Evolutionary conservation across 371 early-diverging fungal species (phyloP), one percentile per base, ranked within the genome.

Genomic region (Mucor sp.): DNA sequence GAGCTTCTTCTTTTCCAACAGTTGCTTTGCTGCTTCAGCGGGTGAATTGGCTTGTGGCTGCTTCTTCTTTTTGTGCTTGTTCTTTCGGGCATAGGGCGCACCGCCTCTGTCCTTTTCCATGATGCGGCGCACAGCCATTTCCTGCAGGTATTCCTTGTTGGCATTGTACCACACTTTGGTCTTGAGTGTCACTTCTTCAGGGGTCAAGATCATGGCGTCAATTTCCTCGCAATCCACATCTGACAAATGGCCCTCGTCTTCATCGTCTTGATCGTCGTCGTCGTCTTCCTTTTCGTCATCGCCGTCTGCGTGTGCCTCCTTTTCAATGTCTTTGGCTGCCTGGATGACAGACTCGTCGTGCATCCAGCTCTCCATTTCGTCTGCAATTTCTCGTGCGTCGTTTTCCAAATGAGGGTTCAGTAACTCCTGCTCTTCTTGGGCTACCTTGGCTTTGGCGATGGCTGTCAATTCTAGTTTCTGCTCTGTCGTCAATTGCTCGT

Each of bases 211-310:
- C 64, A 89, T 83, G 30, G 81, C 83, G 14, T 84, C 85, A 44
- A 95, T 85, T 76, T 95, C 95, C 19, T 91, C 91, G 70, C 93
- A 93, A 67, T 93, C 94, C 27, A 92, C 77, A 58, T 92, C 92
- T 1, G 87, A 81, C 63, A 91, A 74, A 28, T 70, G 65, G 33
- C 21, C 68, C 9, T 67, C 68, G 5, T 67, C 59, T 6, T 50
- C 39, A 5, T 48, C 63, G 0, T 62, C 63, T n/a, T n/a, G n/a
- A n/a, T n/a, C 30, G 1, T 62, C 60, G 9, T 66, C 63, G n/a
- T 68, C 67, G 4, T 64, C 63, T 3, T 50, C 33, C 28, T 44
- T 43, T 4, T 59, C 47, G 5, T 64, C 55, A 1, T 62, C 58
- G 21, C 71, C 73, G 23, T 58, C 72, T 11, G 68, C 68, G 66